Conservation (phyloP, 768 basidiomycete species). For the Boletus rex-veris region DNA sequence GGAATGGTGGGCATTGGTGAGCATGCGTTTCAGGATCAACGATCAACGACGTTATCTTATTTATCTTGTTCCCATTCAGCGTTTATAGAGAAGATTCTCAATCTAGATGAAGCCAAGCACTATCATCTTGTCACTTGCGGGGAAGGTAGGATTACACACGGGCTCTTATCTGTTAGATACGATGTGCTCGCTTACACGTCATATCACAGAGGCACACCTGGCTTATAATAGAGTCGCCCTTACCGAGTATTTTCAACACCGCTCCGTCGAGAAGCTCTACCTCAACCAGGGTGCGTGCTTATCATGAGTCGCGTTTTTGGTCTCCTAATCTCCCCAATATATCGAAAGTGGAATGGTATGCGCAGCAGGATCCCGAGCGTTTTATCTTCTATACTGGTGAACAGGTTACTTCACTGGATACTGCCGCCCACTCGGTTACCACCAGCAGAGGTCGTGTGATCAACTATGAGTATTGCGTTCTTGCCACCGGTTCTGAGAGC, state of each 20-base stretch:
- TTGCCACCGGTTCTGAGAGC: constrained; percentile 69
- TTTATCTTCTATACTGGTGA: constrained; percentile 53
- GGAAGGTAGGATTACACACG: constrained; percentile 39
- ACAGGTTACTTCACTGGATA: constrained; percentile 39
- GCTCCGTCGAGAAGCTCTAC: constrained; percentile 55
- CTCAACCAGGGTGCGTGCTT: constrained; percentile 42
- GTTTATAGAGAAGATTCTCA: constrained; percentile 67
- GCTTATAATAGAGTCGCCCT: constrained; percentile 52
- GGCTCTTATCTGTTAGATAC: constrained; percentile 24
- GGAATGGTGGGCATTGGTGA: constrained; percentile 13
- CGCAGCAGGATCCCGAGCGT: constrained; percentile 51
- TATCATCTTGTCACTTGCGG: constrained; percentile 60
- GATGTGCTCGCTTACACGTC: constrained; percentile 6
- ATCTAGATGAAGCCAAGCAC: constrained; percentile 45
- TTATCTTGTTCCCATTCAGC: constrained; percentile 28
- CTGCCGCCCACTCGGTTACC: constrained; percentile 39
- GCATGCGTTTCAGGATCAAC: background rate
- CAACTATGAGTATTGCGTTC: constrained; percentile 58
- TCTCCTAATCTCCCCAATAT: constrained; percentile 7
- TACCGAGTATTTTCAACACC: constrained; percentile 62
- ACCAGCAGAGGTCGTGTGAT: constrained; percentile 45
- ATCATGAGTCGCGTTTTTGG: background rate
- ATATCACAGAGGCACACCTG: constrained; percentile 36
- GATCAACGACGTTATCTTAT: background rate
- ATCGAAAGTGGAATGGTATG: constrained; percentile 52